Evolutionary conservation across 345 rosid species (phyloP), one percentile per base, ranked within the genome.

Genomic region (Boechera retrofracta): DNA sequence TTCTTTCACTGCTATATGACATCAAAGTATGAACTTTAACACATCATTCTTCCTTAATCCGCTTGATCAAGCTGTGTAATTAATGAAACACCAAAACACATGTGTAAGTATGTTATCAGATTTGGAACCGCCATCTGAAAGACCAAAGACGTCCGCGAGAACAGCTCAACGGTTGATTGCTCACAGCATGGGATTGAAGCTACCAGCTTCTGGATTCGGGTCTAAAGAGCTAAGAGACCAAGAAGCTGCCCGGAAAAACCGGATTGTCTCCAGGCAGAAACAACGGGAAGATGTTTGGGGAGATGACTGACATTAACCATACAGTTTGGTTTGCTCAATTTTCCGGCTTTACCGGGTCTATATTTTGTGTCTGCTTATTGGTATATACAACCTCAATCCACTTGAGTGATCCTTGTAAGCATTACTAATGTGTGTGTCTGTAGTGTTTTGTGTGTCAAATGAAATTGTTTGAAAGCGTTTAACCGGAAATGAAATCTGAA

Each of bases 251-350:
- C 83, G 98, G 67, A 89, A 83, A 74, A 89, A 82, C 36, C 86
- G 98, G 7, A 94, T 94, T 38, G 83, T 82, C 77, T 62, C 84
- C 0, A 87, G 98, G 81, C 98, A 92, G 74, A 90, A 88, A 67
- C 74, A 90, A 86, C 86, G 77, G 56, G 95, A 88, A 21, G 96
- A 90, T 83, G 98, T 97, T 53, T 90, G 99, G 99, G 99, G 99
- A 36, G 80, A 76, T 28, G 96, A 90, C 54, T 82, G 71, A 80
- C 71, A 21, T 36, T 67, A 15, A 35, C 64, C 47, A 3, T 6
- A 21, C 31, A n/a, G 63, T 69, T 62, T 11, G 16, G 16, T 35
- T 38, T 56, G 21, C 53, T 5, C 52, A 64, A 13, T 54, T 47
- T 64, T 29, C 44, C 13, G 61, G 76, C 81, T 41, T 77, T 35